Conservation (phyloP, 495 filamentous ascomycete genomes). For the Gamarada debralockiae region DNA sequence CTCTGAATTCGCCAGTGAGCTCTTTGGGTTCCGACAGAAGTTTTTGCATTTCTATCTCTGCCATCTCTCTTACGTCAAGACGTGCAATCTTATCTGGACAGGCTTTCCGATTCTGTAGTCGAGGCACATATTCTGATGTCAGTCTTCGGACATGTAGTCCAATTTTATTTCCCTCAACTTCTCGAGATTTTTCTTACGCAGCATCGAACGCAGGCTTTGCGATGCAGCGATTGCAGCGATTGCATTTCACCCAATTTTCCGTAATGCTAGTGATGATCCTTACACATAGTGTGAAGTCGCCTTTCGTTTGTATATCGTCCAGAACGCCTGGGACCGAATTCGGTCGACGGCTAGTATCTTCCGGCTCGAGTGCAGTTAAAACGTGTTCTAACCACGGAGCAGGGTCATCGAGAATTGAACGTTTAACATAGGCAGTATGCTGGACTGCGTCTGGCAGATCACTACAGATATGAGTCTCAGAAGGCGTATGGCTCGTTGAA, state of each 20-base stretch:
- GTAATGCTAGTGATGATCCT: conserved; percentile 17
- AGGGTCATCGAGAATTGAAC: conserved; percentile 13
- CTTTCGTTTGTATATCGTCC: background rate
- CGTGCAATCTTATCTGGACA: conserved; percentile 1
- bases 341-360: background rate
- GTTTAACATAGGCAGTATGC: conserved; percentile 4
- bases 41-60: conserved; percentile 11
- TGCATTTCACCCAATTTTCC: conserved; percentile 13
- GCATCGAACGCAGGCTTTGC: conserved; percentile 13
- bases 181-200: conserved; percentile 13
- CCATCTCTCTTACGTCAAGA: conserved; percentile 11
- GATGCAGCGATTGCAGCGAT: conserved; percentile 7
- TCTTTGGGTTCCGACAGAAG: conserved; percentile 13
- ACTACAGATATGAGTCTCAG: conserved; percentile 3
- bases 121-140: conserved; percentile 13
- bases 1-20: conserved; percentile 18
- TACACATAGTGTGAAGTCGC: conserved; percentile 2
- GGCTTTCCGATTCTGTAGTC: background rate
- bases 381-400: conserved; percentile 8
- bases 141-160: conserved; percentile 2
- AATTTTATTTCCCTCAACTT: conserved; percentile 11
- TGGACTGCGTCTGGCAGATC: conserved; percentile 3
- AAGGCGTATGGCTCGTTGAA: background rate
- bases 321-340: background rate
- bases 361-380: conserved; percentile 5